phyloP scores from a whole-genome alignment of 108 stramenopile genomes.

The Craspedostauros australis region DNA sequence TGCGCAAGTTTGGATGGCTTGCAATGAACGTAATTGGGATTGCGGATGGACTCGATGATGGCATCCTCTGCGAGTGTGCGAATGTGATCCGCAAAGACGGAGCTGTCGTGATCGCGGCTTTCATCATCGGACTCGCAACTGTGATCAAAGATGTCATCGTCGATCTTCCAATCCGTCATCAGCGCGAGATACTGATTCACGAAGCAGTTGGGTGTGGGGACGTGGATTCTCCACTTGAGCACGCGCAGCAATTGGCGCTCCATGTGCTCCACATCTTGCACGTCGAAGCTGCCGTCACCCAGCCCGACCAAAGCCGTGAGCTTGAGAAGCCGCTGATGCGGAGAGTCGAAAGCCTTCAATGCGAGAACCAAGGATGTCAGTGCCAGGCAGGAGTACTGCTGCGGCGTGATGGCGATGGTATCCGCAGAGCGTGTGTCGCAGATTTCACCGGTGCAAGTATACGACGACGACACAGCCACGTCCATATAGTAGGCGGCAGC shows the following conservation, averaged over 20 bases:
- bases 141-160: not conserved
- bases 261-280: conserved; percentile 15
- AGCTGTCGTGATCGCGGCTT: no score
- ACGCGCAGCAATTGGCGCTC: conserved; percentile 8
- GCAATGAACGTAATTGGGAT: not conserved
- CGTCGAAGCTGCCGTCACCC: conserved; percentile 12
- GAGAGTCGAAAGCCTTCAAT: conserved; percentile 20
- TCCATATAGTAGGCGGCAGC: conserved; percentile 18
- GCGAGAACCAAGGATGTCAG: conserved; percentile 17
- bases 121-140: not conserved
- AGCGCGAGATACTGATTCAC: conserved; percentile 13
- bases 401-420: conserved; percentile 4
- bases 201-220: conserved; percentile 18
- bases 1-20: conserved; percentile 1
- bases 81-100: no score
- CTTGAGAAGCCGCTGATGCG: conserved; percentile 5
- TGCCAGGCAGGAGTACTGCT: conserved; percentile 12
- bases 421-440: no score
- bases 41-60: no score
- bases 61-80: no score
- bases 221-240: conserved; percentile 11
- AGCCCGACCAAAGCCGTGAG: conserved; percentile 14
- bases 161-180: no score
- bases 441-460: not conserved
- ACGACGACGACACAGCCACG: conserved; percentile 6